Base-by-base conservation (phyloP, 2,329 filamentous ascomycete genomes). In the Penicillium hordei region DNA sequence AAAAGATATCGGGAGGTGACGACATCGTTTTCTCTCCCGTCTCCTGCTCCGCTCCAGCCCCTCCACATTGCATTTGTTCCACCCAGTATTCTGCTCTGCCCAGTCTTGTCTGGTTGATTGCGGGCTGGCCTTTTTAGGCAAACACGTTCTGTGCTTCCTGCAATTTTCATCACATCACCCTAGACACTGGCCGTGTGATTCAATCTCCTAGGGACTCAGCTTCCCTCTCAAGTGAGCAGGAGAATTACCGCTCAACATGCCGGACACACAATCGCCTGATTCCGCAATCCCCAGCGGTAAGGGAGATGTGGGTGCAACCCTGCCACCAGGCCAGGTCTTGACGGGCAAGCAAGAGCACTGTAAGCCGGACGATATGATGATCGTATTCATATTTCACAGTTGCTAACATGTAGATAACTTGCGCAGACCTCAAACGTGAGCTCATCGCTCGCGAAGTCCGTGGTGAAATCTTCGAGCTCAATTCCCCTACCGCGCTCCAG, bases 341-440 rank as follows among this genome's bases (percentile, higher is more conserved):
- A 96, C 93, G 0, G 94, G 94, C 65, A 97, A 97, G 79, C 93
- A 99, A 82, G 94, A 99, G 75, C 94, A 99, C 75, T 99, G 92
- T 96, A 75, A 68, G 88, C 38, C n/a, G 3, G 3, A 23, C 21
- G 76, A 42, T 34, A 39, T 58, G 13, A 21, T 40, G 42, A 48
- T 43, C 59, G 29, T 27, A 17, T 48, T 23, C n/a, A 36, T 12
- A 9, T 31, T 42, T 19, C 48, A 21, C 17, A 38, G 23, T 25
- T 21, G 10, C 42, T 52, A 15, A 49, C 34, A 43, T 33, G 49
- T 50, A 67, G 39, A 67, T 61, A 4, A 6, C 19, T 36, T 33
- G 21, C 48, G 31, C 71, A 95, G 92, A 99, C 73, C 87, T 99
- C 66, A 99, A 99, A 79, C 88, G 94, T 71, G 94, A 99, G 75